Conservation (phyloP, 345 rosid species). For the Corchorus olitorius region DNA sequence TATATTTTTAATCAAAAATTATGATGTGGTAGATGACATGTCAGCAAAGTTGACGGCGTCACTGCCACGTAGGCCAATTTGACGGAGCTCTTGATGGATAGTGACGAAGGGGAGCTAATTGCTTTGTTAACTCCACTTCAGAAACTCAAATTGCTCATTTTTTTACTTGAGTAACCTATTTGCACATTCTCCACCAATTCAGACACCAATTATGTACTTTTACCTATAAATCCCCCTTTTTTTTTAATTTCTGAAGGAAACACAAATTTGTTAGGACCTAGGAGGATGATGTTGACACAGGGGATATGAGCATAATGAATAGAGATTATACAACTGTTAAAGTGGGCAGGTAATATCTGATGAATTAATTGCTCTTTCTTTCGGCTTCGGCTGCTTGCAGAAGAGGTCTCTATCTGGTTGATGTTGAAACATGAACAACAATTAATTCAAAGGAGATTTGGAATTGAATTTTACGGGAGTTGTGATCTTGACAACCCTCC, state of each 20-base stretch:
- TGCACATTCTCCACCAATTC: too few species aligned
- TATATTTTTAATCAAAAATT: too few species aligned
- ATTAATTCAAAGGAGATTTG: background rate
- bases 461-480: background rate
- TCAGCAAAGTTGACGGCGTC: too few species aligned
- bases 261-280: background rate
- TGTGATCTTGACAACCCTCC: background rate
- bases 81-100: too few species aligned
- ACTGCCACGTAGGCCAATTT: too few species aligned
- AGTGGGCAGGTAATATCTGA: background rate
- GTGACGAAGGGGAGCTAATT: too few species aligned
- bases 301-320: background rate
- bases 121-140: too few species aligned
- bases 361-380: background rate
- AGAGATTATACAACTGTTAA: background rate
- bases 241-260: background rate
- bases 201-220: too few species aligned
- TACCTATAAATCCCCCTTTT: too few species aligned
- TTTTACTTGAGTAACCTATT: too few species aligned
- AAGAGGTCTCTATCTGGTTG: background rate
- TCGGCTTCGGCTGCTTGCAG: background rate
- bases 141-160: too few species aligned
- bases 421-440: background rate
- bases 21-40: too few species aligned
- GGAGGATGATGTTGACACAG: background rate